Evolutionary conservation across 208 protist species (phyloP), one percentile per base, ranked within the genome.

Genomic region (Vickermania spadyakhi): DNA sequence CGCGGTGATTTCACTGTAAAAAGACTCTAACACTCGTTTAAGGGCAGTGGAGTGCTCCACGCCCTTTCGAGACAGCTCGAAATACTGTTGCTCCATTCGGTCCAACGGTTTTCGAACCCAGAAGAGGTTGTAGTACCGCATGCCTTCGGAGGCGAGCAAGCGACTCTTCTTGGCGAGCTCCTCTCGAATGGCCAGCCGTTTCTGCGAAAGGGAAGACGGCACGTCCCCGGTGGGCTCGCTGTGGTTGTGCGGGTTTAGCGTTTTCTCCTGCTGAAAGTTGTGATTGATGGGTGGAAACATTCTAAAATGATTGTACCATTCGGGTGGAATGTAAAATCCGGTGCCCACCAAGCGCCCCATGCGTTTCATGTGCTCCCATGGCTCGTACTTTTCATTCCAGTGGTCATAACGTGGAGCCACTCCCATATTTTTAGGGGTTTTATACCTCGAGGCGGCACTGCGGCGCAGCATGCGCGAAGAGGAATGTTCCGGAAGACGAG

Each of bases 121-220:
- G 64, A 93, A 96, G 28, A 96, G 80, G 70, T 96, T 96, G 78
- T 92, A 92, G 56, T 96, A 96, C 41, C 89, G 85, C 85, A 93
- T 96, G 21, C 89, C 89, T 68, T 91, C 83, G 29, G 83, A 88
- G 27, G 89, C 89, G 18, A 92, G 59, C 1, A 90, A 70, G 41
- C 89, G 83, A 69, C 85, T 93, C 62, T 87, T 89, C 31, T 75
- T 71, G 5, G 83, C 81, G 18, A 96, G 64, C 70, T 91, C 83
- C 31, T 91, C 86, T 4, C 89, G 85, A 52, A 96, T 56, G 5
- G 77, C 82, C 0, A 76, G 56, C 23, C 89, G 79, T 69, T 89
- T 81, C 11, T 57, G 75, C n/a, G 64, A 77, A 29, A 86, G 74
- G 50, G 67, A 67, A 29, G 71, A 70, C 2, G 73, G 77, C 61